Evolutionary conservation across 2,329 filamentous ascomycete genomes (phyloP), one percentile per base, ranked within the genome.

Genomic region (Emmonsiellopsis sp.): DNA sequence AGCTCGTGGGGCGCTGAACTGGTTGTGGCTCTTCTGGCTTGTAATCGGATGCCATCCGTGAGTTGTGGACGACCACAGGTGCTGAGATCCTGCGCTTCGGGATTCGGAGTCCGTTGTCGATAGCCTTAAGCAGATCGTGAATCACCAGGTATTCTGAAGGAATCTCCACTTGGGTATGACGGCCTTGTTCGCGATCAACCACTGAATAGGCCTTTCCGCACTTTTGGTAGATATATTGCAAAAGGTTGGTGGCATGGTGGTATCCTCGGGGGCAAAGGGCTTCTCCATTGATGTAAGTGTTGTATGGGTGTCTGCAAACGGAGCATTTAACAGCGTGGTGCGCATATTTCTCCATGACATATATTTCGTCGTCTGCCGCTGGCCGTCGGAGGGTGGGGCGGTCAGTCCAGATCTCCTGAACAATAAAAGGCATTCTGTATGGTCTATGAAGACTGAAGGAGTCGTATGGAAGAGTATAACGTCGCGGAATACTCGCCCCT

Each of bases 341-440:
- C 35, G 67, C 63, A 51, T 65, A 71, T 35, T 61, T 55, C 26
- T 60, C 55, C 61, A 71, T 66, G 40, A 70, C 70, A 47, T 63
- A 67, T 30, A 59, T 52, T 57, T 72, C 69, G 46, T 70, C 66
- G 44, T 65, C 66, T 16, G 51, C 57, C 8, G 62, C 61, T 11
- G 54, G 57, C 26, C 65, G 62, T 9, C 40, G 60, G 54, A 57
- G 56, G 13, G 52, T 54, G 34, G 58, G 57, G 6, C 51, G 41
- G 53, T 60, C 51, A 20, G 52, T 53, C 49, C 56, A 60, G 50
- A 63, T n/a, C 20, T 49, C 46, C 61, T 58, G 58, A 47, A 55
- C 38, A 49, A 57, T 16, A 20, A 54, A 58, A 49, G 58, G 58
- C 58, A 61, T 85, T 84, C 61, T 91, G 87, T 37, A 37, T 11